A percentile compares a stretch with the other conserved stretches of the same genome.
These are phyloP conservation scores for Lentinula detonsa DNA, from an alignment of 768 basidiomycete species.

Conservation along the genomic window DNA sequence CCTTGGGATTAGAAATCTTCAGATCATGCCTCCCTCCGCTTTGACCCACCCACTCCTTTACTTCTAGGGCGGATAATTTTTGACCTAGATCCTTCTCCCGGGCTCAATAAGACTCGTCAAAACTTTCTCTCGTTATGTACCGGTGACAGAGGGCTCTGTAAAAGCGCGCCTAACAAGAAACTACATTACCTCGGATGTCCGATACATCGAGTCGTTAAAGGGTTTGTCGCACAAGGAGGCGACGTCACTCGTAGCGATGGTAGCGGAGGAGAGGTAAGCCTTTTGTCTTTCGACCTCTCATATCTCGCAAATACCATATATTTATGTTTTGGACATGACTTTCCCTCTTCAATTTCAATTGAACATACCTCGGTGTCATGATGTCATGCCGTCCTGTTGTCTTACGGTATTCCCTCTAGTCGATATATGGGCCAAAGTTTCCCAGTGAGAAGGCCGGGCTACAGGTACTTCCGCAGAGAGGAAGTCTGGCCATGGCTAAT, in stretches of 20 bases:
- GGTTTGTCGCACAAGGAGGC: slow-evolving; percentile 48
- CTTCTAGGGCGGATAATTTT: slow-evolving; percentile 35
- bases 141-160: slow-evolving; percentile 37
- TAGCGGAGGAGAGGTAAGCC: slow-evolving; percentile 45
- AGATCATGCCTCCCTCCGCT: slow-evolving; percentile 21
- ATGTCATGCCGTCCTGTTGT: background rate
- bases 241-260: slow-evolving; percentile 49
- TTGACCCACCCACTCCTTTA: slow-evolving; percentile 30
- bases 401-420: slow-evolving; percentile 18
- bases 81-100: slow-evolving; percentile 28
- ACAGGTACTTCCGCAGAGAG: slow-evolving; percentile 30
- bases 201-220: slow-evolving; percentile 41
- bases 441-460: slow-evolving; percentile 47
- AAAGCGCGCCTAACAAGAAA: slow-evolving; percentile 38
- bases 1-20: slow-evolving; percentile 18
- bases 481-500: slow-evolving; percentile 48
- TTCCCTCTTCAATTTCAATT: background rate
- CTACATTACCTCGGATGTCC: slow-evolving; percentile 37
- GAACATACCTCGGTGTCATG: background rate
- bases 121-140: slow-evolving; percentile 47
- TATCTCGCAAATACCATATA: background rate
- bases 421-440: slow-evolving; percentile 42
- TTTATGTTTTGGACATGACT: background rate
- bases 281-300: background rate
- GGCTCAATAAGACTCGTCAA: slow-evolving; percentile 36